Percentiles rank a stretch among this genome's conserved stretches.
Conservation (phyloP, 176 grass and related monocot genomes). For the Rhynchospora breviuscula region DNA sequence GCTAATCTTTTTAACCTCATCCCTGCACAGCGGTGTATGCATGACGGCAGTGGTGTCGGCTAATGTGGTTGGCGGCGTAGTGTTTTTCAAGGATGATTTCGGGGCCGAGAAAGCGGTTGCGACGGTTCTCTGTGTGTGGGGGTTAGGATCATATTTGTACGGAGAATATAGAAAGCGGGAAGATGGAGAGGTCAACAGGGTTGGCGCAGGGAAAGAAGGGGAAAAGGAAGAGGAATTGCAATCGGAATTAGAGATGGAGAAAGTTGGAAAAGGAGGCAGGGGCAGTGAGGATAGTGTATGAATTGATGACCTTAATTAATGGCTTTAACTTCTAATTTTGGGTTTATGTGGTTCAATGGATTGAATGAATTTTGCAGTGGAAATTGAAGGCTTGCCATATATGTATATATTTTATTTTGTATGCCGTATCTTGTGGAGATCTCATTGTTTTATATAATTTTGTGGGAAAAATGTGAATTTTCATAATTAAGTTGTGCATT, state of each 20-base stretch:
- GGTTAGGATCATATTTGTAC: constrained; percentile 76
- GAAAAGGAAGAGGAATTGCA: neutral
- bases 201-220: neutral
- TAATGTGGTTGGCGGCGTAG: constrained; percentile 65
- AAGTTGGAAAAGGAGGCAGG: neutral
- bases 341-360: neutral
- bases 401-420: neutral
- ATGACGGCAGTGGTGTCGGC: constrained; percentile 66
- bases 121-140: constrained; percentile 68
- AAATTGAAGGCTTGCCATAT: neutral
- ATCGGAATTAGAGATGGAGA: neutral
- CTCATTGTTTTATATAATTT: neutral
- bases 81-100: constrained; percentile 68
- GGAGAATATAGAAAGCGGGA: constrained; percentile 55
- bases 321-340: neutral
- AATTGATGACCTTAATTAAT: neutral
- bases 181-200: neutral
- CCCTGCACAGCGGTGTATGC: constrained; percentile 79
- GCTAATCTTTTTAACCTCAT: constrained; percentile 71
- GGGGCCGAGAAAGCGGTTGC: constrained; percentile 64
- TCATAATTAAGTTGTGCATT: neutral
- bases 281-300: neutral
- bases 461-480: neutral
- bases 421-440: neutral
- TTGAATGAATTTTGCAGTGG: neutral